Percentiles rank a stretch among this genome's conserved stretches.
Conservation (phyloP, 2,329 filamentous ascomycete species). For the Ophiocordyceps robertsii region DNA sequence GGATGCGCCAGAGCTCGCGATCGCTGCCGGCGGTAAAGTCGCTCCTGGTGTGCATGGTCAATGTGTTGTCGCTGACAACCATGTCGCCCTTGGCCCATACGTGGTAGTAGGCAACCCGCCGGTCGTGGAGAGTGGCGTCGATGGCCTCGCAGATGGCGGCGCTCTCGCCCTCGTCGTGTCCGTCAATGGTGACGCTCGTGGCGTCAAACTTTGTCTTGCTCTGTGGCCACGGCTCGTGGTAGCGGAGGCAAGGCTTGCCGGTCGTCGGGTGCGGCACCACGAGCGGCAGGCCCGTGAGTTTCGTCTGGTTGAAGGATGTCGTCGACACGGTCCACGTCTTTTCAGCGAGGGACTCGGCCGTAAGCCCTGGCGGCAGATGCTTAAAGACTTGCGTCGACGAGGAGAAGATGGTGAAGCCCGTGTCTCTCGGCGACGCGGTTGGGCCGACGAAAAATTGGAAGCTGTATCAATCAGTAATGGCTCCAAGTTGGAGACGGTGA, state of each 20-base stretch:
- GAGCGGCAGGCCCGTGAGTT: conserved; percentile 28
- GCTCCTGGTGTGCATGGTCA: conserved; percentile 35
- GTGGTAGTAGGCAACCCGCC: conserved; percentile 34
- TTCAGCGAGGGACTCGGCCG: conserved; percentile 19
- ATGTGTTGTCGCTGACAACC: conserved; percentile 36
- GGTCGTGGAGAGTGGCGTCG: conserved; percentile 31
- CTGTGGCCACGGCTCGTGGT: conserved; percentile 40
- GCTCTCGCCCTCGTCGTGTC: conserved; percentile 15
- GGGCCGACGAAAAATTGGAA: conserved; percentile 40
- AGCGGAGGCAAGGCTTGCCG: conserved; percentile 33
- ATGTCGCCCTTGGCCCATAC: conserved; percentile 42
- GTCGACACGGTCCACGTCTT: conserved; percentile 37
- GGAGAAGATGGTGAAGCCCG: conserved; percentile 40
- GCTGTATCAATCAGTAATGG: conserved; percentile 7
- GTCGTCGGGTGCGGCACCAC: conserved; percentile 31
- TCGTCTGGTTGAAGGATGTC: conserved; percentile 29
- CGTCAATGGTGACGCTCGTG: conserved; percentile 28
- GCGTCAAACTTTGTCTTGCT: conserved; percentile 36
- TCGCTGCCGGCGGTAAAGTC: conserved; percentile 28
- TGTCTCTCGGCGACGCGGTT: conserved; percentile 31
- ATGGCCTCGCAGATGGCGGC: conserved; percentile 23
- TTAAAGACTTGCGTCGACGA: conserved; percentile 35
- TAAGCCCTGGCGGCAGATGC: conserved; percentile 24
- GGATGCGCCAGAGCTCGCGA: conserved; percentile 36
- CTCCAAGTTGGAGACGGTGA: not conserved